These are phyloP conservation scores for Dipteronia sinensis DNA, from an alignment of 345 rosid genomes.

Conservation along the genomic window DNA sequence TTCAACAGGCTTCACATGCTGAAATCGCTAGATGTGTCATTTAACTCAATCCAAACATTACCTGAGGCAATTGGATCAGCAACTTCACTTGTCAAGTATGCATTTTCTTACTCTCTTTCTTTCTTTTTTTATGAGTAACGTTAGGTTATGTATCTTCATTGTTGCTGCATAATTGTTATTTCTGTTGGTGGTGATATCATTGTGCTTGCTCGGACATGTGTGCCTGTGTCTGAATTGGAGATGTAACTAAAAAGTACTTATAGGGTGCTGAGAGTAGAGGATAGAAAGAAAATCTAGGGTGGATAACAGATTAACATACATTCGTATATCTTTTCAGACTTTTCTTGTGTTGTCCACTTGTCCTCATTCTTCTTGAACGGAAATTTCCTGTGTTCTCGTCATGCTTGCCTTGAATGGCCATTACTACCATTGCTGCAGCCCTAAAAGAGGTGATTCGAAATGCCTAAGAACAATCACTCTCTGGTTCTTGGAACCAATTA, in stretches of 20 bases:
- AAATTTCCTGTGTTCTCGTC: not conserved
- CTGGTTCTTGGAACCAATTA: not conserved
- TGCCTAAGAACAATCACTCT: not conserved
- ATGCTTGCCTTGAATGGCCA: not conserved
- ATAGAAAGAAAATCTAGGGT: not conserved
- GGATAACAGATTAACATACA: not conserved
- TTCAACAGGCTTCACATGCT: conserved; percentile 71
- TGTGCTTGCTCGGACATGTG: not conserved
- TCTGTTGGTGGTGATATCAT: not conserved
- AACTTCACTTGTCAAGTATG: conserved; percentile 85
- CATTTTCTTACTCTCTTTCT: conserved; percentile 14
- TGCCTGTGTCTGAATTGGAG: not conserved
- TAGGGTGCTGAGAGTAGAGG: not conserved
- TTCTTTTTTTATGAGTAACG: not conserved
- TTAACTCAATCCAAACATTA: conserved; percentile 52
- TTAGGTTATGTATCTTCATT: not conserved
- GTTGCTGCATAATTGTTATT: not conserved
- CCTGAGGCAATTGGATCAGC: conserved; percentile 90
- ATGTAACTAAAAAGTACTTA: not conserved
- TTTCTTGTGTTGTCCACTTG: not conserved
- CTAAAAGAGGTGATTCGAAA: not conserved
- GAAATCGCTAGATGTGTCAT: conserved; percentile 83
- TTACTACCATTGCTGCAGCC: not conserved
- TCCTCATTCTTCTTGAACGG: not conserved
- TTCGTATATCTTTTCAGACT: not conserved